These are phyloP conservation scores for Hypoxylon subgilvum DNA, from an alignment of 495 filamentous ascomycete species.

Conservation along the genomic window DNA sequence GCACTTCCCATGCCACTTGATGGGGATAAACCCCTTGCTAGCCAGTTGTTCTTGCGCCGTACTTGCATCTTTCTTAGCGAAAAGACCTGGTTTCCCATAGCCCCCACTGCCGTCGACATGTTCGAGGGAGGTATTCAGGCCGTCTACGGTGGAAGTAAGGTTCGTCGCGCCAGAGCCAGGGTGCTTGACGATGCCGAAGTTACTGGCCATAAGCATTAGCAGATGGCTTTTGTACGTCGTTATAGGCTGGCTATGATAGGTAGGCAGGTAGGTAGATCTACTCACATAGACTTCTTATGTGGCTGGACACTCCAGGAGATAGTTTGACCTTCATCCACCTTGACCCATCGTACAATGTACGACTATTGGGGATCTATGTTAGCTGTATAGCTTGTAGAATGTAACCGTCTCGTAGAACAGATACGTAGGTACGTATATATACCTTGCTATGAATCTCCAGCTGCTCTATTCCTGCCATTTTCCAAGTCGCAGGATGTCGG, in stretches of 20 bases:
- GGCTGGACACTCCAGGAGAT: conserved; percentile 98
- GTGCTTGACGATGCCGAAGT: conserved; percentile 97
- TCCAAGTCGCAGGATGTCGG: conserved; percentile 12
- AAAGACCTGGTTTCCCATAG: conserved; percentile 44
- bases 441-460: conserved; percentile 98
- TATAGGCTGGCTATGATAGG: background rate
- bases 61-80: conserved; percentile 57
- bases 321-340: conserved; percentile 83
- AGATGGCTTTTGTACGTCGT: conserved; percentile 14
- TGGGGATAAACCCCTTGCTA: conserved; percentile 80
- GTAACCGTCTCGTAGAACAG: background rate
- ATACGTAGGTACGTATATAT: conserved; percentile 45
- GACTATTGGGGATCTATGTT: conserved; percentile 63
- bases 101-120: conserved; percentile 43
- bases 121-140: conserved; percentile 52
- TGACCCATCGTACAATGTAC: conserved; percentile 96
- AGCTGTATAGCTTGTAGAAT: background rate
- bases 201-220: conserved; percentile 53
- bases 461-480: conserved; percentile 94
- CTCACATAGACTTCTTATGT: conserved; percentile 90
- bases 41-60: conserved; percentile 81
- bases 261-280: background rate
- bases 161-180: conserved; percentile 71
- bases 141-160: conserved; percentile 39
- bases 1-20: conserved; percentile 91